These are phyloP conservation scores for Mycena belliarum DNA, from an alignment of 768 basidiomycete genomes.

Conservation along the genomic window DNA sequence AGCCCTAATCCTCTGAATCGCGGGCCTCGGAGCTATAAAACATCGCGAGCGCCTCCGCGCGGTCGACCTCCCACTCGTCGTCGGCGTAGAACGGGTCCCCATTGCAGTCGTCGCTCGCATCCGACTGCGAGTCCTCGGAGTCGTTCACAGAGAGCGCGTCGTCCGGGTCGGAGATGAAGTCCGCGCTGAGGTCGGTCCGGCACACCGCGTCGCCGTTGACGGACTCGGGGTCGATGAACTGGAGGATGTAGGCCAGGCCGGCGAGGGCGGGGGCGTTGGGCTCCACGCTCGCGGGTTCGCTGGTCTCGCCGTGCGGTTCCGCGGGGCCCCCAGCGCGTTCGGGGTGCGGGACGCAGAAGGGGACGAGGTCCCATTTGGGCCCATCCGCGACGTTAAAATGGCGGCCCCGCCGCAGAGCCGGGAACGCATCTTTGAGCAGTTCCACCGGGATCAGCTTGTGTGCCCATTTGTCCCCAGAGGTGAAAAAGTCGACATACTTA, in stretches of 20 bases:
- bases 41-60: neutral
- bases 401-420: neutral
- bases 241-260: neutral
- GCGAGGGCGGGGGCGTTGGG: no score
- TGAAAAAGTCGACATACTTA: neutral
- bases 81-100: neutral
- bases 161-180: neutral
- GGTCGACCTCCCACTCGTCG: neutral
- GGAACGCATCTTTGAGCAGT: neutral
- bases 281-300: neutral
- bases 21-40: no score
- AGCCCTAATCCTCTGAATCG: no score
- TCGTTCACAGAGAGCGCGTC: neutral
- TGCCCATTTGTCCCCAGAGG: neutral
- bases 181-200: no score
- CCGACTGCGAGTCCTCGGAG: neutral
- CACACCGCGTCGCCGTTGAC: neutral
- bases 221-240: neutral
- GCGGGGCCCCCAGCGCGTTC: neutral
- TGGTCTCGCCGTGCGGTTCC: neutral
- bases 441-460: no score
- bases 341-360: neutral
- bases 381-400: neutral
- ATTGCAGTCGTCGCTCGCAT: no score
- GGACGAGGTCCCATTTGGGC: neutral